Base-by-base conservation (phyloP, 2,329 filamentous ascomycete species). In the Talaromyces piceae region DNA sequence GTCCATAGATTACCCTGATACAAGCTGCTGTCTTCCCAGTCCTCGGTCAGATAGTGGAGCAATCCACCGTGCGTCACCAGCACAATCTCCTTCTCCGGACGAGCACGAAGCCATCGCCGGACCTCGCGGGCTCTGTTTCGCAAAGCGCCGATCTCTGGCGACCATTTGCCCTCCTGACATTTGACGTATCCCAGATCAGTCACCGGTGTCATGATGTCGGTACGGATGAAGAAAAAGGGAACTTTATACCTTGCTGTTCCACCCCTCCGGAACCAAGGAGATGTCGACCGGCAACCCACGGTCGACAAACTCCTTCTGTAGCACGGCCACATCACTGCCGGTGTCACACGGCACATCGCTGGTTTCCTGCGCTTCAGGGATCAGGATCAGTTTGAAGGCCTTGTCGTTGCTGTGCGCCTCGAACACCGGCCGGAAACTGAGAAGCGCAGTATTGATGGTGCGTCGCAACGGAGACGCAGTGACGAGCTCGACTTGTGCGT, bases 61-160 rank as follows among this genome's bases (percentile, higher is more conserved):
- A 91, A 87, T 1, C 86, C 87, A 1, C 90, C 90, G 61, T 95
- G 90, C 3, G 88, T 86, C 6, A 94, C 88, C 2, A 90, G 76
- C 0, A 85, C 81, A 25, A 95, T 79, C 59, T 91, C 79, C 60
- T 87, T 82, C 59, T 81, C 77, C 3, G 70, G 69, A 22, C 73
- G 61, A 8, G 57, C 61, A 59, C 70, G 71, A 54, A 93, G 65
- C 69, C 78, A 83, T 11, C 72, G 59, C 41, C 88, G 74, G 5
- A 82, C 81, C 22, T 74, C 75, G n/a, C 72, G 70, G 0, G 86
- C 86, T 13, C 87, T 73, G 27, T 69, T 73, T 55, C 79, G 75
- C 41, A 91, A 73, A 53, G 80, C 81, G 5, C 68, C 54, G 13
- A 69, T 65, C 28, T 62, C 69, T 0, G 77, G 70, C 5, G 72